Evolutionary conservation across 495 filamentous ascomycete species (phyloP), one percentile per base, ranked within the genome.

Genomic region (Trichoderma erinaceum): DNA sequence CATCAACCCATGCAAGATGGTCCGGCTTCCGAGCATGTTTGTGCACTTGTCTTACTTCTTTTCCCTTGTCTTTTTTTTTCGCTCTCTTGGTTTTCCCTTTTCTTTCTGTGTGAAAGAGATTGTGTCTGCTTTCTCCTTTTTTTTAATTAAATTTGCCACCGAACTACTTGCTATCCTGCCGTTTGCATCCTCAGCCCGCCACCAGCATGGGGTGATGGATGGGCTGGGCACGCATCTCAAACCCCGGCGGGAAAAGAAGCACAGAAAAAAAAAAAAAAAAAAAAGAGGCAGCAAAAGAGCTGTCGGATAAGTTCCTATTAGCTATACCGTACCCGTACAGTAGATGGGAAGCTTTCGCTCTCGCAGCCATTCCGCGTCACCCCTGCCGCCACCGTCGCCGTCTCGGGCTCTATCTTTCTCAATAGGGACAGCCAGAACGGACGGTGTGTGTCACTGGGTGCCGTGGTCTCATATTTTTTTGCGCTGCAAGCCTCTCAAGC

Each of bases 381-480:
- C 35, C 35, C 35, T 38, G 35, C 35, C 35, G 35, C 35, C 35
- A 38, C 35, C 35, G 8, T 38, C 35, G 35, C 35, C 35, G 8
- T 38, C 35, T 38, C 35, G 35, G 35, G 35, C 35, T 38, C 35
- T 38, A 10, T 38, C 35, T 6, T 38, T 38, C 35, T 38, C 5
- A 38, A 38, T 38, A 38, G 8, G 35, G 35, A 38, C 35, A 38
- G 35, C 43, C 43, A 46, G 0, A 18, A 16, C 18, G 43, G 43
- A 52, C 48, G 48, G 48, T 52, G 48, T 52, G 48, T 52, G 48
- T 52, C 48, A 52, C 8, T 52, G 48, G 48, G 48, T 16, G 48
- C n/a, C n/a, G n/a, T 52, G 18, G 48, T 52, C 16, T 52, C 48
- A 52, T 10, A 23, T 6, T 21, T 12, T 15, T 21, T n/a, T 23